These are phyloP conservation scores for Trichophyton schoenleinii DNA, from an alignment of 2,329 filamentous ascomycete species.

Conservation along the genomic window DNA sequence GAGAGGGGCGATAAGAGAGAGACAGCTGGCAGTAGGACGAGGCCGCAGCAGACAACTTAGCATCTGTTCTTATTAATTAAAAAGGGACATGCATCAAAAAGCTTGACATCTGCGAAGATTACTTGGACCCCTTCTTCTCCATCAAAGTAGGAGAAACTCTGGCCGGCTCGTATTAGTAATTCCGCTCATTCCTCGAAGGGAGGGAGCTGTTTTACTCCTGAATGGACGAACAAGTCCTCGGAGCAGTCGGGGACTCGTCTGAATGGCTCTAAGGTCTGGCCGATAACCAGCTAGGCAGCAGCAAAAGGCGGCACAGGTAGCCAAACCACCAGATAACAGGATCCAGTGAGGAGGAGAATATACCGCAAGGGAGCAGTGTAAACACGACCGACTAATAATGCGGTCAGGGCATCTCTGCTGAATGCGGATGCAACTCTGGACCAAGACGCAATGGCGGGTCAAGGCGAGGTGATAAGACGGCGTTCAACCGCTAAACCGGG, in stretches of 20 bases:
- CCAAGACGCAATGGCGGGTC: background rate
- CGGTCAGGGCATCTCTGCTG: background rate
- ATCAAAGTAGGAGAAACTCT: background rate
- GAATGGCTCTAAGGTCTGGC: no score
- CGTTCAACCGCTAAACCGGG: background rate
- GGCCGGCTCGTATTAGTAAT: constrained; percentile 1
- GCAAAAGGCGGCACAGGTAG: background rate
- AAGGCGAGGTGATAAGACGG: background rate
- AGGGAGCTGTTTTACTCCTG: background rate
- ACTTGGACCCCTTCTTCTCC: background rate
- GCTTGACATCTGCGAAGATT: background rate
- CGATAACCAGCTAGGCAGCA: background rate
- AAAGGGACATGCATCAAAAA: background rate
- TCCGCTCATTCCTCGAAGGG: background rate
- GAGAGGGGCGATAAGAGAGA: background rate
- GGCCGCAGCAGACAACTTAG: background rate
- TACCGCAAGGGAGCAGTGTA: background rate
- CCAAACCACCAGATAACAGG: background rate
- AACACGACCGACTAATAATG: background rate
- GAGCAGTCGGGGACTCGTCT: background rate
- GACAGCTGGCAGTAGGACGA: constrained; percentile 2
- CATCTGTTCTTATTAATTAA: background rate
- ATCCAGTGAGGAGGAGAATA: background rate
- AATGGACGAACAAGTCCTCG: background rate
- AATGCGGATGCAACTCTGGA: background rate